Conservation (phyloP, 495 filamentous ascomycete species). For the Aspergillus sclerotiicarbonarius region DNA sequence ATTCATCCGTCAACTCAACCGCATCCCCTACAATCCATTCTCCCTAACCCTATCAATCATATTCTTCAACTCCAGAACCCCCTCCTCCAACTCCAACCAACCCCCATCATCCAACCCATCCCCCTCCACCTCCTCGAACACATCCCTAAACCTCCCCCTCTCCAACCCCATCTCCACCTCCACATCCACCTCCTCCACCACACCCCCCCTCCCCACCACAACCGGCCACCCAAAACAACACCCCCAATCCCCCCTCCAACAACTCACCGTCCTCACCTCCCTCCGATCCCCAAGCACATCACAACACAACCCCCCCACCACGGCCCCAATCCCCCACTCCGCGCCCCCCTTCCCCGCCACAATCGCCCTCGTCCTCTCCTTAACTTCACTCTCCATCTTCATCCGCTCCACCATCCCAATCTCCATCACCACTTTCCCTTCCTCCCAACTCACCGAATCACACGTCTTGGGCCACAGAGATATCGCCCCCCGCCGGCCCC, state of each 20-base stretch:
- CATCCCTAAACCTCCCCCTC: background rate
- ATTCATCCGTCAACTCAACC: too few species aligned
- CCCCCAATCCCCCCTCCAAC: background rate
- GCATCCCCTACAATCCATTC: background rate
- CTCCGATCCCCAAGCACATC: background rate
- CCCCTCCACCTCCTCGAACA: too few species aligned
- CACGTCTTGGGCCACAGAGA: conserved; percentile 35
- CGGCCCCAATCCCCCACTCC: background rate
- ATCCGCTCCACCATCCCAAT: background rate
- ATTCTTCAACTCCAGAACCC: background rate
- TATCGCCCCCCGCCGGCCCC: conserved; percentile 43
- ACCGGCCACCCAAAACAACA: background rate
- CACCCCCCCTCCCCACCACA: background rate
- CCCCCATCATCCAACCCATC: background rate
- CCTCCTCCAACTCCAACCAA: background rate
- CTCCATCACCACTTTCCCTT: background rate
- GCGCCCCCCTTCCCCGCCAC: background rate
- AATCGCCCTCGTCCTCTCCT: background rate
- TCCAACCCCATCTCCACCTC: background rate
- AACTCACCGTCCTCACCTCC: background rate
- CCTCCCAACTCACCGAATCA: background rate
- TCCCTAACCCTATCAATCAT: background rate
- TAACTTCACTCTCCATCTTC: background rate
- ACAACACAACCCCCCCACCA: background rate
- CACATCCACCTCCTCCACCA: background rate